Evolutionary conservation across 2,329 filamentous ascomycete species (phyloP).

Genomic region (Phaeosphaeriaceae sp.): DNA sequence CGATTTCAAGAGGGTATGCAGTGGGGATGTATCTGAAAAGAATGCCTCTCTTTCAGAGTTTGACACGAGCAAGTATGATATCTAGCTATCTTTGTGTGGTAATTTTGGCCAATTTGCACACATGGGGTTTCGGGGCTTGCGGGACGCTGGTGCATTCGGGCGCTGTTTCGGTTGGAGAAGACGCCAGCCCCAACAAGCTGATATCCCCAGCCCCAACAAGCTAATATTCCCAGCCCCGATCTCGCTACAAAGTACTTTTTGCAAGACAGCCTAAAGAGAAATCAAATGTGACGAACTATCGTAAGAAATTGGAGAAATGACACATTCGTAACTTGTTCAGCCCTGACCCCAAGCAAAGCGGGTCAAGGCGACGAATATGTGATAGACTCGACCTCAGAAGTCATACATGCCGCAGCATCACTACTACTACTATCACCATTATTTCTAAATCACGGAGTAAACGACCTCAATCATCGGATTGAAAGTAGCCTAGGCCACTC

Average conservation of each 20-base stretch:
- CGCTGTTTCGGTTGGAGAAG: background rate
- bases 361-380: too few relatives aligned
- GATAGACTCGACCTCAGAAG: background rate
- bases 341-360: too few relatives aligned
- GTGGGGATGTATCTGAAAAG: too few relatives aligned
- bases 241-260: too few relatives aligned
- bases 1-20: too few relatives aligned
- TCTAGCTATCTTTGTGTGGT: too few relatives aligned
- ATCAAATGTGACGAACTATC: background rate
- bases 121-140: background rate
- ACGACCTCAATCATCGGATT: background rate
- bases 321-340: background rate
- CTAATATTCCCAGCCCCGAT: background rate
- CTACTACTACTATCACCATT: too few relatives aligned
- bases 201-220: background rate
- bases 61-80: too few relatives aligned
- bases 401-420: too few relatives aligned
- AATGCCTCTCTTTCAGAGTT: too few relatives aligned
- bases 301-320: background rate
- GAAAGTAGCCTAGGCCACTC: background rate
- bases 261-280: too few relatives aligned
- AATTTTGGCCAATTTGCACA: background rate
- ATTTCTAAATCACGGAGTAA: too few relatives aligned
- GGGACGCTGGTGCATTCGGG: background rate
- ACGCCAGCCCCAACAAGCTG: background rate